Evolutionary conservation across 2,329 filamentous ascomycete genomes (phyloP), one percentile per base, ranked within the genome.

Genomic region (Mollisia scopiformis): DNA sequence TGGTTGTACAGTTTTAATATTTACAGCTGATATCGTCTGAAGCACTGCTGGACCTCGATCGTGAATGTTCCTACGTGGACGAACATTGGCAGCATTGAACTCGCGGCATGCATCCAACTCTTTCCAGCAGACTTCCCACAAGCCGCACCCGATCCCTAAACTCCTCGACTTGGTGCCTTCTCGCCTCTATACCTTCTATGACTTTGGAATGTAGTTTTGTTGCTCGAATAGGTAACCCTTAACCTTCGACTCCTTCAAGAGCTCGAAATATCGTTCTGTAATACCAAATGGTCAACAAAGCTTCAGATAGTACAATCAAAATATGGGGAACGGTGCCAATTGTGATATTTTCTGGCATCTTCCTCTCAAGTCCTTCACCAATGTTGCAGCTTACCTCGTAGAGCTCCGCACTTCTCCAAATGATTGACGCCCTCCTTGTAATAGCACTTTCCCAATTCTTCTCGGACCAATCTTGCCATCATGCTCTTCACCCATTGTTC

Each of bases 401-500:
- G 76, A 71, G 84, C 81, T 67, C 90, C 91, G 77, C 91, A 95
- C 80, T 94, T 95, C 83, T 94, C 91, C 75, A 95, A 78, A 76
- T 95, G 91, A 77, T 95, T 95, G 68, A 93, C 90, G 59, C 91
- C 92, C 78, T 95, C 90, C 69, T 86, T 83, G 77, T 87, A 86
- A 78, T 95, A 95, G 82, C 91, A 95, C 80, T 92, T 94, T 77
- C 88, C 84, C 80, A 95, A 81, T 81, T 95, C 91, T 75, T 94
- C 89, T 66, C 90, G 82, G 58, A 95, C 90, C 65, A 95, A 79
- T 63, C 91, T 84, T 60, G 89, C 90, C 91, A 93, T 95, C 91
- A 95, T 95, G 75, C 89, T 88, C 75, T 87, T 88, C 62, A 95
- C 90, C 92, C 92, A 95, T 80, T 95, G 91, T 80, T 95, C 91